A percentile compares a stretch with the other conserved stretches of the same genome.
Conservation (phyloP, 352 stramenopile species). For the Pythium insidiosum region DNA sequence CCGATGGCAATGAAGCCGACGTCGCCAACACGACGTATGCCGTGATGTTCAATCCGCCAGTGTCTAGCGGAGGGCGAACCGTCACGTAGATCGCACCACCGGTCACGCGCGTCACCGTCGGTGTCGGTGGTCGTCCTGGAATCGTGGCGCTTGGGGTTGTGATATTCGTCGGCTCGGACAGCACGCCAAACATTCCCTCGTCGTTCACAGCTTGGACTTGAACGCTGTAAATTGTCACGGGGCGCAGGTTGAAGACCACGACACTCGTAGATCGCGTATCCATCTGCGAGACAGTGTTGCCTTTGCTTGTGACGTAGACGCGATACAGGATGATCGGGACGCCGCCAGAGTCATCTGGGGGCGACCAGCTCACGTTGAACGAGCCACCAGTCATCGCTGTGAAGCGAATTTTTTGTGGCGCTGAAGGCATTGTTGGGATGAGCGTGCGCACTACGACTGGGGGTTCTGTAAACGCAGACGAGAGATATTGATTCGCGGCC, state of each 20-base stretch:
- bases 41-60: slow-evolving; percentile 21
- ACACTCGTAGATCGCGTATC: slow-evolving; percentile 6
- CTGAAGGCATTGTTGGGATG: slow-evolving; percentile 20
- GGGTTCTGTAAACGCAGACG: too few species aligned
- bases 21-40: slow-evolving; percentile 20
- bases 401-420: slow-evolving; percentile 13
- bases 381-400: slow-evolving; percentile 28
- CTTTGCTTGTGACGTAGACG: slow-evolving; percentile 4
- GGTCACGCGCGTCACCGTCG: slow-evolving; percentile 18
- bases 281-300: not conserved
- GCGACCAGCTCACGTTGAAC: slow-evolving; percentile 29
- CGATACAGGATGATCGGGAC: slow-evolving; percentile 24
- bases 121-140: slow-evolving; percentile 23
- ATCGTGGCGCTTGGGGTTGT: slow-evolving; percentile 23
- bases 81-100: slow-evolving; percentile 34
- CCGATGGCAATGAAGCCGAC: slow-evolving; percentile 23
- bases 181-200: slow-evolving; percentile 18
- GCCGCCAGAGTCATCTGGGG: slow-evolving; percentile 33
- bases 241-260: slow-evolving; percentile 17
- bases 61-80: slow-evolving; percentile 24
- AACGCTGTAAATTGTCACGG: slow-evolving; percentile 23
- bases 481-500: slow-evolving; percentile 23
- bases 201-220: slow-evolving; percentile 26
- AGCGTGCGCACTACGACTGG: slow-evolving; percentile 21
- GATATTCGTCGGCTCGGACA: slow-evolving; percentile 10